phyloP scores from a whole-genome alignment of 2,329 filamentous ascomycete genomes.

The Zymoseptoria pseudotritici region DNA sequence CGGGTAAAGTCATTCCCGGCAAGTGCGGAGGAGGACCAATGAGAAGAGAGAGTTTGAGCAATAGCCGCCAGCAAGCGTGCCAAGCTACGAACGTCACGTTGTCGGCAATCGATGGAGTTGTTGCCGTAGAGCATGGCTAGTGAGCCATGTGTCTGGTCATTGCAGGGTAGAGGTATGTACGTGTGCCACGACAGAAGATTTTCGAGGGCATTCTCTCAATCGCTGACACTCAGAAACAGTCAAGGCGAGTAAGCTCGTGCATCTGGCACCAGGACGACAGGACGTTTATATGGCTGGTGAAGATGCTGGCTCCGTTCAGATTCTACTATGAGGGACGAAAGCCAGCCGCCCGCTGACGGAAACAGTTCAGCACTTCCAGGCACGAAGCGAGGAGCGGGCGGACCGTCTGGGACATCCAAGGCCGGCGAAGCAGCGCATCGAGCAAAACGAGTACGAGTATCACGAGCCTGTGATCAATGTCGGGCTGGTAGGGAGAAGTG shows the following conservation, averaged over 20 bases:
- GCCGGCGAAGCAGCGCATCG: constrained; percentile 22
- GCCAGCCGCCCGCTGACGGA: constrained; percentile 1
- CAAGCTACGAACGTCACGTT: neutral
- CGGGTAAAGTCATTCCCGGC: neutral
- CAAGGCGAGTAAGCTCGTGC: neutral
- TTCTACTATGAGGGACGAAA: neutral
- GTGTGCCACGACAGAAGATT: neutral
- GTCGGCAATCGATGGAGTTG: neutral
- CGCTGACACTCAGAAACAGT: neutral
- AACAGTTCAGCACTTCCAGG: constrained; percentile 1
- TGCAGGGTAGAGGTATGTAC: neutral
- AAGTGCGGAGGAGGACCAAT: neutral
- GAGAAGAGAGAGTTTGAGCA: neutral
- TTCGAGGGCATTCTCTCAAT: neutral
- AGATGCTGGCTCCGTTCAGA: neutral
- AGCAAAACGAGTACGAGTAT: constrained; percentile 45
- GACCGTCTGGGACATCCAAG: constrained; percentile 7
- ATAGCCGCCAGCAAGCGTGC: neutral
- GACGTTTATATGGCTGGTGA: neutral
- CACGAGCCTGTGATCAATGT: constrained; percentile 35
- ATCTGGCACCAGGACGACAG: neutral
- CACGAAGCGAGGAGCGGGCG: constrained; percentile 9
- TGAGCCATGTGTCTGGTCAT: neutral
- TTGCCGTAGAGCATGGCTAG: neutral
- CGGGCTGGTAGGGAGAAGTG: constrained; percentile 55